Evolutionary conservation across 495 filamentous ascomycete species (phyloP), one percentile per base, ranked within the genome.

Genomic region (Podospora sp.): DNA sequence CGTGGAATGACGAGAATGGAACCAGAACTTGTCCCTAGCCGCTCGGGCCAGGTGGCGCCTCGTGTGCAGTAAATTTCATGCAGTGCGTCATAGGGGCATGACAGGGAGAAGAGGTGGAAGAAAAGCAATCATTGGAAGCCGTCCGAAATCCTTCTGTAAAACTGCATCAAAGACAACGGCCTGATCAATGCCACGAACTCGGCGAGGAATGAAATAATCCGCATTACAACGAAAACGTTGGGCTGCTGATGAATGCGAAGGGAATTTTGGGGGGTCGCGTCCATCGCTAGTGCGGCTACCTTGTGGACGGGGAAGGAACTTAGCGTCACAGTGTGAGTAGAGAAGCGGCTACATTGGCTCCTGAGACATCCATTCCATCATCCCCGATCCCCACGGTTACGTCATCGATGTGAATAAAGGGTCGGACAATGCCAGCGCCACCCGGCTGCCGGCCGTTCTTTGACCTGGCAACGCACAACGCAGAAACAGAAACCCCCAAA

Each of bases 61-160:
- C 61, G 61, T 71, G 72, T 72, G 70, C 66, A 60, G 65, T 58
- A 66, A 67, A 60, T 66, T 62, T 50, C 49, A 61, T 60, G 62
- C 65, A 73, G 68, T 77, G 75, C 75, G 75, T 77, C 75, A 77
- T 77, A 71, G 69, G 71, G 74, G 67, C 55, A 8, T 27, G 52
- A 59, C 22, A 33, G 50, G 60, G 40, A 22, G 53, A 49, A 52
- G 2, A 36, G 7, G 6, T 24, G 27, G 51, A 53, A 52, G n/a
- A 57, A 49, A 55, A 27, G 24, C 29, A 24, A 40, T 16, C 50
- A 8, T 26, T 16, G 7, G 18, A 35, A 62, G 35, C 29, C n/a
- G 25, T 20, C 26, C 57, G 22, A 20, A 29, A 25, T 26, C 20
- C 26, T 20, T 20, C 33, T n/a, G 26, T 11, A 33, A 27, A 58